These are phyloP conservation scores for Ceratocystis smalleyi DNA, from an alignment of 2,329 filamentous ascomycete genomes.

Conservation along the genomic window DNA sequence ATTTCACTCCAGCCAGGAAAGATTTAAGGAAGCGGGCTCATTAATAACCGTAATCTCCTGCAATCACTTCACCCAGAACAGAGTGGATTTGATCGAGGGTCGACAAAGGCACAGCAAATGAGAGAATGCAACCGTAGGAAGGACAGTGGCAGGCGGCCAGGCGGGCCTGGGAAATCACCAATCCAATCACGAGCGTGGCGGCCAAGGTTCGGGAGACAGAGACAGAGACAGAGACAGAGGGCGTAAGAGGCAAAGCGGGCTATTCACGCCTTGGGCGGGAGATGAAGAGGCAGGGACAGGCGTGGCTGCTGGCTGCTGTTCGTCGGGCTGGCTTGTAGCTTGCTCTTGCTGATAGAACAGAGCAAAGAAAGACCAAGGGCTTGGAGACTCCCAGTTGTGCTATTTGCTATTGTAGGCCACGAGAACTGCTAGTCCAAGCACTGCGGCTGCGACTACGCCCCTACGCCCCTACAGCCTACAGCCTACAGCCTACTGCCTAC, in stretches of 20 bases:
- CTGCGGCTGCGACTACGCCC: too few relatives aligned
- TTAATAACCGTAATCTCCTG: background rate
- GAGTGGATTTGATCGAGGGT: background rate
- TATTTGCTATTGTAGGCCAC: too few relatives aligned
- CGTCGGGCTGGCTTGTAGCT: too few relatives aligned
- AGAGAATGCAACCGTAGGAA: constrained; percentile 1
- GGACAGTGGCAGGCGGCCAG: background rate
- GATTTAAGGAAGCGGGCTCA: background rate
- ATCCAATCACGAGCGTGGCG: background rate
- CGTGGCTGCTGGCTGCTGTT: background rate
- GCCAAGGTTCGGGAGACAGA: background rate
- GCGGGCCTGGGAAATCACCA: background rate
- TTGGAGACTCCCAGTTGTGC: too few relatives aligned
- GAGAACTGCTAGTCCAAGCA: too few relatives aligned
- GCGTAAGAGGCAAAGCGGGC: background rate
- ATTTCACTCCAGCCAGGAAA: background rate
- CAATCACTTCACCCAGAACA: background rate
- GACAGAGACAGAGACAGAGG: background rate
- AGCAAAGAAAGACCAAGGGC: too few relatives aligned
- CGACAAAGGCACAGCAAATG: background rate
- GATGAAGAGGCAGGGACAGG: background rate
- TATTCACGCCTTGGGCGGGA: background rate
- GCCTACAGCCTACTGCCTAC: too few relatives aligned
- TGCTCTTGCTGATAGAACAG: too few relatives aligned
- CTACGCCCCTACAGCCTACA: too few relatives aligned